These are phyloP conservation scores for Aspergillus jensenii DNA, from an alignment of 2,329 filamentous ascomycete species.

Conservation along the genomic window DNA sequence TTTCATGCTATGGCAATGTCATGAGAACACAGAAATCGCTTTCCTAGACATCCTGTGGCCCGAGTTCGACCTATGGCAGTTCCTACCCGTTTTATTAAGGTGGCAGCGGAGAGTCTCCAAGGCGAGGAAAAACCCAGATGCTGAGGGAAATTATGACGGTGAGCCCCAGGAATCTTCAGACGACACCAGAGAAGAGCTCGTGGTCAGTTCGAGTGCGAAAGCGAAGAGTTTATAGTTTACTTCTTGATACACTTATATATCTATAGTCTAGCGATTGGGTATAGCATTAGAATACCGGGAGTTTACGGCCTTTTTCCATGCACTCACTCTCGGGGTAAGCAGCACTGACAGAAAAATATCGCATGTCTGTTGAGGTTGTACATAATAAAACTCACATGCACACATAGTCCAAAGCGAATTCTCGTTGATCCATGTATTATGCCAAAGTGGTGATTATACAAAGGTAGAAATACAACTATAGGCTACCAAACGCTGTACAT, in stretches of 20 bases:
- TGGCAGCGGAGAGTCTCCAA: slow-evolving; percentile 73
- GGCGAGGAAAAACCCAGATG: slow-evolving; percentile 60
- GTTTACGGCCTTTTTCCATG: slow-evolving; percentile 1
- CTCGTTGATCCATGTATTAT: neutral
- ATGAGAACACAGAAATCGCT: slow-evolving; percentile 87
- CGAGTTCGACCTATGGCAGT: slow-evolving; percentile 90
- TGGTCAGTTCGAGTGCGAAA: slow-evolving; percentile 23
- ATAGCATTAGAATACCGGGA: slow-evolving; percentile 3
- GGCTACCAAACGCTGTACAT: no score
- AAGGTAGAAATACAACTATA: neutral
- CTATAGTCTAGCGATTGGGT: slow-evolving; percentile 1
- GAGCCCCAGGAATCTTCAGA: slow-evolving; percentile 34
- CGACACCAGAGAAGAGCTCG: slow-evolving; percentile 23
- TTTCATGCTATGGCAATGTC: slow-evolving; percentile 98
- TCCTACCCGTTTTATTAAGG: slow-evolving; percentile 86
- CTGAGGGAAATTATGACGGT: slow-evolving; percentile 60
- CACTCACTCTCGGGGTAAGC: neutral
- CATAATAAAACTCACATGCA: slow-evolving; percentile 2
- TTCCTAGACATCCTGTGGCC: slow-evolving; percentile 94
- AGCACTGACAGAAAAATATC: slow-evolving; percentile 1
- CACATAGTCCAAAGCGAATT: neutral
- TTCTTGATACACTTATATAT: slow-evolving; percentile 13
- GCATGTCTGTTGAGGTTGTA: neutral
- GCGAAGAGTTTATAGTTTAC: slow-evolving; percentile 30
- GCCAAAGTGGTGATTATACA: no score